These are phyloP conservation scores for Pyropia yezoensis DNA, from an alignment of 23 red algal species.

Conservation along the genomic window DNA sequence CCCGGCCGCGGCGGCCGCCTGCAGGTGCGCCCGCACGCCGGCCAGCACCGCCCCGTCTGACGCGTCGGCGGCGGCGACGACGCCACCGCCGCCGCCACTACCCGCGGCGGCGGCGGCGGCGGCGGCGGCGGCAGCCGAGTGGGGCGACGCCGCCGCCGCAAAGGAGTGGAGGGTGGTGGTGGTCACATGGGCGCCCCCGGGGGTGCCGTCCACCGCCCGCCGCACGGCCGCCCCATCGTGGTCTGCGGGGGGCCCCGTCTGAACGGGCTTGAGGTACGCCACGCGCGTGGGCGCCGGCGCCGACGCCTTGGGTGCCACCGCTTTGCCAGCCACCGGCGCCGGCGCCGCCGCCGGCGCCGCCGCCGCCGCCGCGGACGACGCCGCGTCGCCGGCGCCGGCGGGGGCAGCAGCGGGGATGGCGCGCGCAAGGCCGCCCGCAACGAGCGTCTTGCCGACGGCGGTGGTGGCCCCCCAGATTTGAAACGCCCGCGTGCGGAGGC, in stretches of 20 bases:
- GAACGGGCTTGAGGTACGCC: slow-evolving; percentile 86
- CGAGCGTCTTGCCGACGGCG: slow-evolving; percentile 86
- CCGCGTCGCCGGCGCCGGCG: no score
- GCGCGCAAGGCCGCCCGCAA: slow-evolving; percentile 52
- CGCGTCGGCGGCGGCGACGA: slow-evolving; percentile 1
- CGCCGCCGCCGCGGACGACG: no score
- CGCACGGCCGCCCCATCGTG: slow-evolving; percentile 52
- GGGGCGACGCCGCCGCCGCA: slow-evolving; percentile 27
- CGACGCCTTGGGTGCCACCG: no score
- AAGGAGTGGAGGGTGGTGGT: slow-evolving; percentile 19
- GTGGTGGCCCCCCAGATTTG: slow-evolving; percentile 95
- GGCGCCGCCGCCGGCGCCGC: no score
- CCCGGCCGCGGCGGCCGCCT: not conserved
- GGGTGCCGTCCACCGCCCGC: not conserved
- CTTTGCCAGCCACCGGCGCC: no score
- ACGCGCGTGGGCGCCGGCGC: not conserved
- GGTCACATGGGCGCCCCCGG: slow-evolving; percentile 2
- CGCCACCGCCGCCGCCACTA: no score
- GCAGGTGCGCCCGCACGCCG: not conserved
- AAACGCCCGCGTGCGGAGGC: slow-evolving; percentile 18
- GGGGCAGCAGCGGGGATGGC: not conserved
- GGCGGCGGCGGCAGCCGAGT: slow-evolving; percentile 32
- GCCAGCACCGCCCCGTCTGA: slow-evolving; percentile 8
- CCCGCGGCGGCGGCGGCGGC: not conserved
- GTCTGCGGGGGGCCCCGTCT: slow-evolving; percentile 71